Base-by-base conservation (phyloP, 73 alveolate genomes). In the Paramecium primaurelia region DNA sequence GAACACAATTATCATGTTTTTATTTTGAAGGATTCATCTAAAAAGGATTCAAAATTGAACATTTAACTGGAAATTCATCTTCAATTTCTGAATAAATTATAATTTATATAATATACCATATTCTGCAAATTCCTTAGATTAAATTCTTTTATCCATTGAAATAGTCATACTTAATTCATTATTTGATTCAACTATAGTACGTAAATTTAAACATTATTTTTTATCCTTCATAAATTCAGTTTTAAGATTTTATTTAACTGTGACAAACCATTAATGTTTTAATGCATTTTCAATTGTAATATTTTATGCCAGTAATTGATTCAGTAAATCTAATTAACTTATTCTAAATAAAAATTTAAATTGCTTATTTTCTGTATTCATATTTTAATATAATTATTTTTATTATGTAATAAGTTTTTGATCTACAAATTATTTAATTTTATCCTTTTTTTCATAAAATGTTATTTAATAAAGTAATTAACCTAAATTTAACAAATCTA, bases 391-490 rank as follows among this genome's bases (percentile, higher is more conserved):
- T n/a, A 30, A 73, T 16, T 36, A 73, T 73, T 37, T 37, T 37
- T 73, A 36, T 3, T 28, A 34, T 10, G 42, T n/a, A 2, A 73
- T 73, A 7, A 73, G 16, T 4, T 73, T 18, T 34, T 36, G 3
- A 73, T 73, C 87, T 36, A 73, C 8, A 37, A 16, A 36, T 34
- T 73, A 73, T 36, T 32, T 73, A 16, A 36, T 36, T 40, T 73
- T 73, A 12, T 32, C 59, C 5, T 73, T 73, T 37, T 34, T 36
- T 12, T 37, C 59, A 73, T 37, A 38, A 37, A 73, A 73, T 73
- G 87, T 73, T 37, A 73, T 73, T 73, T 73, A 73, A 38, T 73
- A 73, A 30, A 73, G 22, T 14, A 73, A 38, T 73, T 30, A 73
- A 34, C 59, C 87, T 37, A 73, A 14, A 37, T 25, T 40, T 22